Evolutionary conservation across 306 rosid genomes (phyloP).

Genomic region (Lotus japonicus): DNA sequence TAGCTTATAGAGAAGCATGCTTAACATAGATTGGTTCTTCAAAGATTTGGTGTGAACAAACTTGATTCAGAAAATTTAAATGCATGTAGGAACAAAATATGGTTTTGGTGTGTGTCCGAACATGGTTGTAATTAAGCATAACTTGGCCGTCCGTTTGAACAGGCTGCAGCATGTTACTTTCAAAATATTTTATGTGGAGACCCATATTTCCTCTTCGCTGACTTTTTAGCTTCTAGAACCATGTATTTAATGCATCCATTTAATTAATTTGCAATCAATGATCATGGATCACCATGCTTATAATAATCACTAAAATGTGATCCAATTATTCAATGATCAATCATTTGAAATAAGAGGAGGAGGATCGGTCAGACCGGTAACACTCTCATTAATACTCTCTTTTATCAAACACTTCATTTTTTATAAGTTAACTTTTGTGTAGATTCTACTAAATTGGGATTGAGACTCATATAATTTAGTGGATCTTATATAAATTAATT

Average conservation of each 20-base stretch:
- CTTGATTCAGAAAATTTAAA: no score
- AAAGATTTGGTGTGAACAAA: no score
- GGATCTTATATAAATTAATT: no score
- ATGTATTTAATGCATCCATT: neutral
- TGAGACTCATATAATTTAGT: no score
- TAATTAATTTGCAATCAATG: neutral
- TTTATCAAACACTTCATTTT: no score
- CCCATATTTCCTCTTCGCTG: neutral
- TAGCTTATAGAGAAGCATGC: no score
- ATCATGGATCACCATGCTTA: neutral
- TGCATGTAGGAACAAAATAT: neutral
- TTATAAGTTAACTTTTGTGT: no score
- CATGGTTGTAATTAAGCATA: constrained; percentile 21
- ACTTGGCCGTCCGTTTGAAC: constrained; percentile 10
- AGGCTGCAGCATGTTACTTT: constrained; percentile 11
- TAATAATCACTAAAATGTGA: neutral
- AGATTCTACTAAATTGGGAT: no score
- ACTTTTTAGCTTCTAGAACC: neutral
- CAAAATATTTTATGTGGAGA: neutral
- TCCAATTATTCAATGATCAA: neutral
- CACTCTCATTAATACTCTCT: no score
- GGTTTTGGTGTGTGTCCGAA: neutral
- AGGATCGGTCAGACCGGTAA: no score
- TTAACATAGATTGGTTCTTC: no score
- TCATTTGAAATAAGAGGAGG: no score